Conservation (phyloP, 805 yeast species). For the Saccharomycopsis olivae region DNA sequence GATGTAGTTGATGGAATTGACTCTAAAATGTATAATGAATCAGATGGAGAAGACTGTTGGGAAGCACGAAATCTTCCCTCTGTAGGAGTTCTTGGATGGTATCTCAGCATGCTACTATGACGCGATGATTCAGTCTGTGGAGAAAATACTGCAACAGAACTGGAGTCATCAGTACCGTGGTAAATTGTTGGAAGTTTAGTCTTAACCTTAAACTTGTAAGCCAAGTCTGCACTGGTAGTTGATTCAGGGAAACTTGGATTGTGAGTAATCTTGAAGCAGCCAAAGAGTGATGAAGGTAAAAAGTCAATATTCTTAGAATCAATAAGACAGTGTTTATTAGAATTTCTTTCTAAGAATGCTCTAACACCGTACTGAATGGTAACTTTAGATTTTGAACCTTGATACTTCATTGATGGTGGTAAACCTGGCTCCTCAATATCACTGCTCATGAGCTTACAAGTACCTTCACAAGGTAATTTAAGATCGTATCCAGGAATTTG, state of each 20-base stretch:
- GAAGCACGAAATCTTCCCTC: not conserved
- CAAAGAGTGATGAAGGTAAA: slow-evolving; percentile 2
- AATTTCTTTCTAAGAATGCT: slow-evolving; percentile 9
- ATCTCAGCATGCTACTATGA: not conserved
- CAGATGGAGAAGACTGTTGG: not conserved
- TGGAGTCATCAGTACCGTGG: not conserved
- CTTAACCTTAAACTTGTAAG: slow-evolving; percentile 6
- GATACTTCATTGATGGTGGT: slow-evolving; percentile 9
- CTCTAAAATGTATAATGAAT: not conserved
- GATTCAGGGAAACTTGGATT: not conserved
- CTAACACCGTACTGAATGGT: slow-evolving; percentile 10
- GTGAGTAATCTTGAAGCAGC: slow-evolving; percentile 5
- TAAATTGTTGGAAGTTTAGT: not conserved
- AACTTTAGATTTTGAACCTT: slow-evolving; percentile 2
- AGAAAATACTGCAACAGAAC: not conserved
- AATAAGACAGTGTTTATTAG: not conserved
- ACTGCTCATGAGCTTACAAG: not conserved
- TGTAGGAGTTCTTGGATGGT: not conserved
- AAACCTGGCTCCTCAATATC: not conserved
- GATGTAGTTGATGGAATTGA: not conserved
- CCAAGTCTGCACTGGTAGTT: not conserved
- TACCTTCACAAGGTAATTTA: slow-evolving; percentile 1
- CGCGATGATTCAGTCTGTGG: not conserved
- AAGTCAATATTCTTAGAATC: slow-evolving; percentile 2
- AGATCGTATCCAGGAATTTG: slow-evolving; percentile 10